These are phyloP conservation scores for Phyllosticta paracitricarpa DNA, from an alignment of 2,329 filamentous ascomycete species.

Conservation along the genomic window DNA sequence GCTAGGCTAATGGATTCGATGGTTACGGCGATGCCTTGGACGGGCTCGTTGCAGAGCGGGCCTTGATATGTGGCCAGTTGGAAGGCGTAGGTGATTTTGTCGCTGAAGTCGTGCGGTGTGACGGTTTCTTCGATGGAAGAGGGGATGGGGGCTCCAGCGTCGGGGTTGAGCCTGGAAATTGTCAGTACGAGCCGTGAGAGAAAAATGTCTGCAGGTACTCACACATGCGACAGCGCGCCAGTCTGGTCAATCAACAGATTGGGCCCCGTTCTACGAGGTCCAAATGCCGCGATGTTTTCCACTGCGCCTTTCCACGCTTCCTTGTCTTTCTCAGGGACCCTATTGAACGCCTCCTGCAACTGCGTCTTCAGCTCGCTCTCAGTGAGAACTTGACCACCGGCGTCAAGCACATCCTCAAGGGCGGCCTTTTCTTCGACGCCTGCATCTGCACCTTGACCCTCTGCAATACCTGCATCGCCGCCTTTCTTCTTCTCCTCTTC, in stretches of 20 bases:
- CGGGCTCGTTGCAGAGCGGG: conserved; percentile 82
- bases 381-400: conserved; percentile 51
- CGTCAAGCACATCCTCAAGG: conserved; percentile 42
- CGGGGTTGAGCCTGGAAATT: conserved; percentile 9
- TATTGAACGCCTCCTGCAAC: conserved; percentile 59
- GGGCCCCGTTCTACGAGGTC: conserved; percentile 72
- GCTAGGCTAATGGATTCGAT: conserved; percentile 66
- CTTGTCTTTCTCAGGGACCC: conserved; percentile 41
- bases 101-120: conserved; percentile 60
- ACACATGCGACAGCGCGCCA: conserved; percentile 29
- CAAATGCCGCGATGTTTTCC: conserved; percentile 81
- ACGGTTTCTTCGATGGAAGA: conserved; percentile 26
- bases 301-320: conserved; percentile 70
- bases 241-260: conserved; percentile 86
- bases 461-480: conserved; percentile 16
- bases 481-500: conserved; percentile 32
- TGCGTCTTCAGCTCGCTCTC: conserved; percentile 67
- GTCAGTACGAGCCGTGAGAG: not conserved
- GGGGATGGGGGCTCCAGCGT: conserved; percentile 21
- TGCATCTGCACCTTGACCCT: conserved; percentile 42
- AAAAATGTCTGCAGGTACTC: conserved; percentile 24
- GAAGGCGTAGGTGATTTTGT: conserved; percentile 90
- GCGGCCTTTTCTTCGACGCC: conserved; percentile 22
- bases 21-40: conserved; percentile 87
- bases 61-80: conserved; percentile 84